These are phyloP conservation scores for Bacidia gigantensis DNA, from an alignment of 495 filamentous ascomycete genomes.

Conservation along the genomic window DNA sequence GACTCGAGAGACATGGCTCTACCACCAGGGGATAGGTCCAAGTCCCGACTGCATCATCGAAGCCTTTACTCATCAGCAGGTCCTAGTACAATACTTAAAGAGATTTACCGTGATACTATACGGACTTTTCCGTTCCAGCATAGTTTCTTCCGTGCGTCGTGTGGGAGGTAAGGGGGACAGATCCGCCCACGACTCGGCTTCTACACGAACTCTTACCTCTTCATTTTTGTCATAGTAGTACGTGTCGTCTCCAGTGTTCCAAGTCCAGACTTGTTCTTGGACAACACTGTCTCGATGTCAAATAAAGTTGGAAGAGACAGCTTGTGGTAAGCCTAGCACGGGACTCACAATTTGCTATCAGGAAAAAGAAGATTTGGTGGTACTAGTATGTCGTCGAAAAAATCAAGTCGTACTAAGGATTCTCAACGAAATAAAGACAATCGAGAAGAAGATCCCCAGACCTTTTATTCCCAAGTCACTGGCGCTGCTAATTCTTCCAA, in stretches of 20 bases:
- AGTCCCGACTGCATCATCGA: constrained; percentile 41
- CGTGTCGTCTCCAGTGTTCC: constrained; percentile 53
- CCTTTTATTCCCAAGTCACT: constrained; percentile 60
- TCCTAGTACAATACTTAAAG: neutral
- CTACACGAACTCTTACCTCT: constrained; percentile 68
- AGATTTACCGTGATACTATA: constrained; percentile 52
- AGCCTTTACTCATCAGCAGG: constrained; percentile 21
- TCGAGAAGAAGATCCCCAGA: constrained; percentile 30
- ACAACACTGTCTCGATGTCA: no score
- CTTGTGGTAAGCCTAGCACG: neutral
- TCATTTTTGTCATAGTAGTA: constrained; percentile 84
- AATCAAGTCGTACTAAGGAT: constrained; percentile 60
- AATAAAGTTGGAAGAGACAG: no score
- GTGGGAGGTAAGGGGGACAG: constrained; percentile 56
- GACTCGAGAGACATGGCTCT: neutral
- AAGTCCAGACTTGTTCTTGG: constrained; percentile 62
- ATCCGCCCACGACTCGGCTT: constrained; percentile 78
- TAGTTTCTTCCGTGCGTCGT: constrained; percentile 34
- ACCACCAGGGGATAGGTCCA: constrained; percentile 39
- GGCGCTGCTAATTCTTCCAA: constrained; percentile 64
- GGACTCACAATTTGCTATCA: constrained; percentile 56
- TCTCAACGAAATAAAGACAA: no score
- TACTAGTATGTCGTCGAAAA: constrained; percentile 82
- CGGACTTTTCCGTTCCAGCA: constrained; percentile 41
- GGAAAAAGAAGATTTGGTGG: constrained; percentile 57